A percentile compares a stretch with the other conserved stretches of the same genome.
Evolutionary conservation across 2,329 filamentous ascomycete genomes (phyloP).

Genomic region (Pestalotiopsis sp.): DNA sequence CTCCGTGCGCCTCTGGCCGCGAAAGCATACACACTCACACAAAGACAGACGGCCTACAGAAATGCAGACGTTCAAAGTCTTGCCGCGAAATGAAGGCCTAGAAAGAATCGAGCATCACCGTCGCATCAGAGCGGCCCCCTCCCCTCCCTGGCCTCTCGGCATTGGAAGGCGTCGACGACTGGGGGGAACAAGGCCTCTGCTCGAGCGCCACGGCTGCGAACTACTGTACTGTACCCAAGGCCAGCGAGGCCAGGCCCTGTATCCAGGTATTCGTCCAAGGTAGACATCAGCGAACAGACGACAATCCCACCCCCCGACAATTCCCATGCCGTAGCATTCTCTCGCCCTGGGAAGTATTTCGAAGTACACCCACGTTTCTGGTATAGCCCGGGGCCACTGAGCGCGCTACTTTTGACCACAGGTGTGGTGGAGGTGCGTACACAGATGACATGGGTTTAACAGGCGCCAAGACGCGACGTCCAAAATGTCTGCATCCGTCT

Average conservation of each 20-base stretch:
- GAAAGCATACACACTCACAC: background rate
- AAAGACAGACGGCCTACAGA: background rate
- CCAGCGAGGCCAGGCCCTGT: too few relatives aligned
- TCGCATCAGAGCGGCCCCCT: background rate
- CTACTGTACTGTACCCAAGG: background rate
- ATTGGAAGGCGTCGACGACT: background rate
- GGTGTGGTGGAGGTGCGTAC: constrained; percentile 10
- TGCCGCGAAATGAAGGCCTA: constrained; percentile 4
- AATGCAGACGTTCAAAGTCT: background rate
- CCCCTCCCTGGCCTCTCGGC: background rate
- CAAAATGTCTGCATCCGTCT: background rate
- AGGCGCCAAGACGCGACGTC: constrained; percentile 8
- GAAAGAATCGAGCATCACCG: background rate
- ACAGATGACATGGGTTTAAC: constrained; percentile 8
- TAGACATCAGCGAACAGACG: background rate
- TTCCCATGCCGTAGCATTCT: background rate
- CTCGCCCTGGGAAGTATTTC: constrained; percentile 1
- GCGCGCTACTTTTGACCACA: constrained; percentile 6
- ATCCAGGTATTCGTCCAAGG: too few relatives aligned
- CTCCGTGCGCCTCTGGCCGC: background rate
- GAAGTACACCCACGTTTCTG: constrained; percentile 9
- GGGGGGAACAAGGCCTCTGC: background rate
- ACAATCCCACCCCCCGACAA: background rate
- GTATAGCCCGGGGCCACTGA: background rate
- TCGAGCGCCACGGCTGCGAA: constrained; percentile 8